Conservation (phyloP, 2,329 filamentous ascomycete species). For the Neopestalotiopsis sp. region DNA sequence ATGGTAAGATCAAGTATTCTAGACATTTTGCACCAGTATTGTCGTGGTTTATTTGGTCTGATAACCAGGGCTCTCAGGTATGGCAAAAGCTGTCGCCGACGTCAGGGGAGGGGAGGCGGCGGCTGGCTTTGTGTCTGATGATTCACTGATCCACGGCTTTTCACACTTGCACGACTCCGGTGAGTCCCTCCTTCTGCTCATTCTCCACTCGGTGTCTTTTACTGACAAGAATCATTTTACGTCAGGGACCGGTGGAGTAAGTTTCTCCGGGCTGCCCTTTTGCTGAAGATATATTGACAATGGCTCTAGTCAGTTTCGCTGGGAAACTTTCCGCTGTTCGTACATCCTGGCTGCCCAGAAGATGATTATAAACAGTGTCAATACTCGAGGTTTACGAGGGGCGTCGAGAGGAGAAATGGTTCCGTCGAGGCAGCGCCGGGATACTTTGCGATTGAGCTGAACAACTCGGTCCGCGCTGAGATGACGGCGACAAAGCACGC, state of each 20-base stretch:
- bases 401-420: conserved; percentile 52
- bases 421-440: conserved; percentile 61
- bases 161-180: conserved; percentile 41
- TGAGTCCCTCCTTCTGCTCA: conserved; percentile 19
- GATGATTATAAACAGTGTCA: conserved; percentile 56
- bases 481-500: conserved; percentile 67
- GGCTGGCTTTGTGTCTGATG: conserved; percentile 40
- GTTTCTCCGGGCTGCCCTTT: conserved; percentile 18
- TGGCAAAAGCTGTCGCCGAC: conserved; percentile 41
- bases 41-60: neutral
- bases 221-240: neutral
- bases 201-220: neutral
- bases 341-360: conserved; percentile 53
- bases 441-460: conserved; percentile 63
- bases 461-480: conserved; percentile 61
- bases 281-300: conserved; percentile 22
- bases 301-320: conserved; percentile 47
- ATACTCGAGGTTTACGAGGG: conserved; percentile 53
- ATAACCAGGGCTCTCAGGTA: conserved; percentile 27
- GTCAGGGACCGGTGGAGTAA: conserved; percentile 39
- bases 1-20: conserved; percentile 28
- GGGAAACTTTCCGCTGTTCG: conserved; percentile 60
- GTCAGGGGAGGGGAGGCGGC: conserved; percentile 34
- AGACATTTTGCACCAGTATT: too few species aligned
- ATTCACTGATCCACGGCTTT: conserved; percentile 38